Evolutionary conservation across 768 basidiomycete genomes (phyloP), one percentile per base, ranked within the genome.

Genomic region (Mycena epipterygia): DNA sequence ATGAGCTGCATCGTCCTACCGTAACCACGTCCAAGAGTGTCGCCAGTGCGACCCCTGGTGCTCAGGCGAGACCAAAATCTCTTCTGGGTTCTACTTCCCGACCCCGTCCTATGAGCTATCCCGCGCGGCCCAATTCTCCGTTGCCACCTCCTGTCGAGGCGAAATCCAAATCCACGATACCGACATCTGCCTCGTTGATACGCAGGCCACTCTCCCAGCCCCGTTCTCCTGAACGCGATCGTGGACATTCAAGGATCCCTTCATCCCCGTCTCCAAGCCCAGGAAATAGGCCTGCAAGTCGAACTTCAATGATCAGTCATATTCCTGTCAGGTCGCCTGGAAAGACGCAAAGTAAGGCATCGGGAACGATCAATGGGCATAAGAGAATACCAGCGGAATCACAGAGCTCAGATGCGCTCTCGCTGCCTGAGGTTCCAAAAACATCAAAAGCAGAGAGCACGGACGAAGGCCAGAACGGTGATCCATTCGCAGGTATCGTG

Each of bases 311-410:
- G 23, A 62, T 79, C 11, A 88, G 87, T 61, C 80, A 83, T 33
- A 87, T 89, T 61, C 87, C 88, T 17, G 80, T 87, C 6, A 81
- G 81, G 27, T 81, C 86, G 21, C 80, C 83, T 23, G 73, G 78
- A 58, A 85, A 84, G 73, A 70, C 64, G 7, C 75, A 69, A 53
- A 67, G 1, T 12, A 67, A 63, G 46, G 3, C 61, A 16, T 35
- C 52, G 48, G 49, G 39, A 8, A 52, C 68, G 53, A 49, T 21
- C 58, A 72, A 70, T 25, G 69, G 72, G 49, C 62, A 60, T 52
- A 48, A 25, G 49, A 39, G 61, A 19, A 33, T 11, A 11, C 42
- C 57, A 33, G 42, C 55, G 16, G 41, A 58, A 27, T 59, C 68
- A 19, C 68, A 48, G 7, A 6, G 8, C n/a, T 39, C 52, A 23